Conservation (phyloP, 2,329 filamentous ascomycete species). For the Apiospora malaysiana region DNA sequence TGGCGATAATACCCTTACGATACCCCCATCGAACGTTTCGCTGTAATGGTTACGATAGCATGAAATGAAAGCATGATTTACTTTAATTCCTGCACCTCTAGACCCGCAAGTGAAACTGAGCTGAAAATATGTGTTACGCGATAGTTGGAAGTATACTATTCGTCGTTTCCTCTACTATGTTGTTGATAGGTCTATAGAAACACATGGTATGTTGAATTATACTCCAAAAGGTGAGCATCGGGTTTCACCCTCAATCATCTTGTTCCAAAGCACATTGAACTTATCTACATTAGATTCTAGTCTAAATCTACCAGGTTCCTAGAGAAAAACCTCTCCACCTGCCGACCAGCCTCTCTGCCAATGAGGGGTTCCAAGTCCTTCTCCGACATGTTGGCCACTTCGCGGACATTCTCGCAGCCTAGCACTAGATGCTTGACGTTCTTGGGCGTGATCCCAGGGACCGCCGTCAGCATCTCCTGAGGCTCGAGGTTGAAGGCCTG, state of each 20-base stretch:
- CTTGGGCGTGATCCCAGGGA: conserved; percentile 84
- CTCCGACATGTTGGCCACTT: conserved; percentile 85
- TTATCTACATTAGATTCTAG: neutral
- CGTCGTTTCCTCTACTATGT: too few relatives aligned
- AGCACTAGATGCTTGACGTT: conserved; percentile 76
- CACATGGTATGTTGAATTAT: too few relatives aligned
- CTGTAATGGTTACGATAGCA: conserved; percentile 17
- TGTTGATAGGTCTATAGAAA: too few relatives aligned
- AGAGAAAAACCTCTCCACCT: conserved; percentile 84
- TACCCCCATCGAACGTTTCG: conserved; percentile 32
- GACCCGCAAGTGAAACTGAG: neutral
- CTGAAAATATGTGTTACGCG: too few relatives aligned
- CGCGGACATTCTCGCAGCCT: conserved; percentile 75
- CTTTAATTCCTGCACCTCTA: neutral
- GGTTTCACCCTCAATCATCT: too few relatives aligned
- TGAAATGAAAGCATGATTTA: conserved; percentile 15
- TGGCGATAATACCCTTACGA: conserved; percentile 34
- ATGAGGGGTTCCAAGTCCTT: conserved; percentile 76
- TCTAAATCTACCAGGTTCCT: conserved; percentile 62
- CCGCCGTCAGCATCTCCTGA: conserved; percentile 85
- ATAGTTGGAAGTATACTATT: too few relatives aligned
- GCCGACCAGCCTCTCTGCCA: conserved; percentile 76
- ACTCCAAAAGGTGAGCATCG: too few relatives aligned
- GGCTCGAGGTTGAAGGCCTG: conserved; percentile 83
- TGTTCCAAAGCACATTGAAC: too few relatives aligned